phyloP scores from a whole-genome alignment of 2,329 filamentous ascomycete species.

The Hymenotorrendiella dingleyae region DNA sequence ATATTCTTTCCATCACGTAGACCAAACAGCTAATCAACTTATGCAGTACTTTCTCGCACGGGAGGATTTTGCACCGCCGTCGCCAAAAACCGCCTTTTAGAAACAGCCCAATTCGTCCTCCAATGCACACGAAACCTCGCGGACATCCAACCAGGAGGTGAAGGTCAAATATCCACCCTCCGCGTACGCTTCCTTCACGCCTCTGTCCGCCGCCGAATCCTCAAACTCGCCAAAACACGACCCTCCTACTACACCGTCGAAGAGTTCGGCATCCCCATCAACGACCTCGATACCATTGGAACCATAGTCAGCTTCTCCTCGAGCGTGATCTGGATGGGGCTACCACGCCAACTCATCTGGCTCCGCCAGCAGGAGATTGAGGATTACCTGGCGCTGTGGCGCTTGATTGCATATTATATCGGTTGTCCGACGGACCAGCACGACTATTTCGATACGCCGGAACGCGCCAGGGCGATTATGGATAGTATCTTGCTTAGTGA shows the following conservation, averaged over 20 bases:
- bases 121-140: constrained; percentile 62
- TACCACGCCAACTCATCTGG: constrained; percentile 68
- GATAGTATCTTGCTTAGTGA: constrained; percentile 63
- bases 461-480: constrained; percentile 55
- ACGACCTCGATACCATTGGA: constrained; percentile 67
- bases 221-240: constrained; percentile 48
- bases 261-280: constrained; percentile 61
- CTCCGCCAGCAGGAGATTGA: constrained; percentile 53
- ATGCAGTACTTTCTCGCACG: background rate
- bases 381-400: constrained; percentile 72
- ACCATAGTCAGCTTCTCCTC: constrained; percentile 68
- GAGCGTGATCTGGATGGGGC: constrained; percentile 59
- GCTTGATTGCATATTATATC: constrained; percentile 66
- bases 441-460: constrained; percentile 52
- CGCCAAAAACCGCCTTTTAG: constrained; percentile 33
- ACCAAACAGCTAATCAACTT: background rate
- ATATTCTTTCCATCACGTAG: too few species aligned
- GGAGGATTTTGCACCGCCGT: background rate
- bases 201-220: constrained; percentile 58
- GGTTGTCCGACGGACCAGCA: constrained; percentile 59
- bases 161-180: constrained; percentile 58
- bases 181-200: constrained; percentile 66
- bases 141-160: constrained; percentile 62
- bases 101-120: constrained; percentile 71
- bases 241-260: constrained; percentile 58